These are phyloP conservation scores for Debaryomycetaceae sp. DNA, from an alignment of 1,139 yeast species.

Conservation along the genomic window DNA sequence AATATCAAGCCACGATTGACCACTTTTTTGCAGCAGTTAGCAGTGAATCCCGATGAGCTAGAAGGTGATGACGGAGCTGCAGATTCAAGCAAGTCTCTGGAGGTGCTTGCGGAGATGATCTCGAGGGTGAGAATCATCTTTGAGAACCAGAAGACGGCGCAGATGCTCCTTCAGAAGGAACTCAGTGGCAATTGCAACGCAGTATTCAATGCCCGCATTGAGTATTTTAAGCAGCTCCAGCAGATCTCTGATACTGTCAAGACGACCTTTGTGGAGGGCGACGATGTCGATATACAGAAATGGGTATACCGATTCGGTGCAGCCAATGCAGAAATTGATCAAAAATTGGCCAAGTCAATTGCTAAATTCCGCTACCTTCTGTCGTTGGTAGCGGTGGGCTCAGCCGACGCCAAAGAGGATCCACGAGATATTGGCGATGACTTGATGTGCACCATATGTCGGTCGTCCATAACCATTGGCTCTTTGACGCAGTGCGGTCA, in stretches of 20 bases:
- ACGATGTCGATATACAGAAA: slow-evolving; percentile 10
- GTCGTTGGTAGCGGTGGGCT: slow-evolving; percentile 30
- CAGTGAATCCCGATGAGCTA: slow-evolving; percentile 14
- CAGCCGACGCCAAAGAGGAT: slow-evolving; percentile 9
- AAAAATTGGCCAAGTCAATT: slow-evolving; percentile 32
- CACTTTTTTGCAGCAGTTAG: slow-evolving; percentile 28
- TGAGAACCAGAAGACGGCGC: slow-evolving; percentile 40
- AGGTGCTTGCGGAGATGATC: slow-evolving; percentile 1
- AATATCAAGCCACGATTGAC: slow-evolving; percentile 26
- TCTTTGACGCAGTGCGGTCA: slow-evolving; percentile 87
- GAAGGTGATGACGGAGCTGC: too few species aligned
- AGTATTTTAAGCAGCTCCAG: slow-evolving; percentile 80
- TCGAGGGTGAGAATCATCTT: slow-evolving; percentile 22
- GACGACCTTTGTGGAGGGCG: slow-evolving; percentile 20
- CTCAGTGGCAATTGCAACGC: slow-evolving; percentile 53
- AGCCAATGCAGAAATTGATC: background rate
- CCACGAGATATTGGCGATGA: slow-evolving; percentile 28
- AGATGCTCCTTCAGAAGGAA: slow-evolving; percentile 40
- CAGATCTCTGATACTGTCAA: slow-evolving; percentile 76
- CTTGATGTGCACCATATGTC: slow-evolving; percentile 71
- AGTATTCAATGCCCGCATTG: slow-evolving; percentile 72
- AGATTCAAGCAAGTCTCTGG: too few species aligned
- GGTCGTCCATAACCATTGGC: slow-evolving; percentile 64
- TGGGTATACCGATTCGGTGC: background rate
- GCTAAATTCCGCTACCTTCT: slow-evolving; percentile 61